These are phyloP conservation scores for Linderniella brevidens DNA, from an alignment of 257 asterid species.

Conservation along the genomic window DNA sequence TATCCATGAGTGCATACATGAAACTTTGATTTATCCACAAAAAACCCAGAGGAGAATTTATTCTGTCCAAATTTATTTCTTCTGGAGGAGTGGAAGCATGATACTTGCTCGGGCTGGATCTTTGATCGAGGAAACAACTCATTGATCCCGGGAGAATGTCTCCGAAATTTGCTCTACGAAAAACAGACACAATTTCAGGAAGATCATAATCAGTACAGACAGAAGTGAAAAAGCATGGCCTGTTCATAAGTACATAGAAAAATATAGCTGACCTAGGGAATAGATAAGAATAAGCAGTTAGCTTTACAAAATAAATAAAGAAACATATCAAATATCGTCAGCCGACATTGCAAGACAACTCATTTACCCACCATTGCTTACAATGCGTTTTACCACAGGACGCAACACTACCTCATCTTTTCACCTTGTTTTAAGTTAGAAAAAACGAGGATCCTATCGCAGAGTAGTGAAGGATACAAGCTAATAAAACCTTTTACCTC, in stretches of 20 bases:
- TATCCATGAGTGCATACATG: constrained; percentile 11
- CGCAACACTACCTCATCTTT: no score
- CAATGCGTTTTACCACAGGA: no score
- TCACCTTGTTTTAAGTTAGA: no score
- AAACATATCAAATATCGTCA: no score
- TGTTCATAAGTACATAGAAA: background rate
- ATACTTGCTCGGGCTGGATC: background rate
- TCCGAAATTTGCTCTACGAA: constrained; percentile 27
- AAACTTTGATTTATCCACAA: constrained; percentile 50
- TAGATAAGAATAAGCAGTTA: no score
- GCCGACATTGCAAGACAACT: no score
- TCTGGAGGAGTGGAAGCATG: constrained; percentile 10
- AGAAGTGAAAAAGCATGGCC: constrained; percentile 5
- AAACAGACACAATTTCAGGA: constrained; percentile 9
- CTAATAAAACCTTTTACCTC: no score
- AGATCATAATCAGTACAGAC: constrained; percentile 6
- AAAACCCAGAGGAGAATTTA: constrained; percentile 41
- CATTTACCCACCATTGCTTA: no score
- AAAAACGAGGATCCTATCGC: no score
- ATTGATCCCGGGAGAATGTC: background rate
- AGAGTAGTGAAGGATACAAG: no score
- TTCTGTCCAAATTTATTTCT: constrained; percentile 25
- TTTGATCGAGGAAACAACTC: background rate
- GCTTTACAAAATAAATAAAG: no score
- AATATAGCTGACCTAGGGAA: background rate